A percentile compares a stretch with the other conserved stretches of the same genome.
These are phyloP conservation scores for Hanseniaspora occidentalis DNA, from an alignment of 805 yeast genomes.

Conservation along the genomic window DNA sequence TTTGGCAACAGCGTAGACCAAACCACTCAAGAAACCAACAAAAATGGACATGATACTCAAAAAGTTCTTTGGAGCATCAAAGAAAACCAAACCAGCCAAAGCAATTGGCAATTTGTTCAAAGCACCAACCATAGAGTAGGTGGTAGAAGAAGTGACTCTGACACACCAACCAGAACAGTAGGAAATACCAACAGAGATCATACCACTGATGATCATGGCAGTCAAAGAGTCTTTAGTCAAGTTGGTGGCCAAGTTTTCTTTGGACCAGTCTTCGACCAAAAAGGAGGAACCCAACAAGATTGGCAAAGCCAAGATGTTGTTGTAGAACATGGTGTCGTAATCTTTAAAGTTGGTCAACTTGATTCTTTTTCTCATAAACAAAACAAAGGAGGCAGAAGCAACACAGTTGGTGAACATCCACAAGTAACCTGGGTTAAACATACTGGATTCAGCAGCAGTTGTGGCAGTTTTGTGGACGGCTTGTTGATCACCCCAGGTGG, in stretches of 20 bases:
- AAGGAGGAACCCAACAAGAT: slow-evolving; percentile 67
- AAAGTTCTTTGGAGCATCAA: slow-evolving; percentile 90
- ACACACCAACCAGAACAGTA: slow-evolving; percentile 99
- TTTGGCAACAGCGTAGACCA: slow-evolving; percentile 92
- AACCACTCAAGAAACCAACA: slow-evolving; percentile 90
- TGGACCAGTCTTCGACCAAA: slow-evolving; percentile 84
- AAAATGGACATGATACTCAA: slow-evolving; percentile 82
- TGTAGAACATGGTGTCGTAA: slow-evolving; percentile 96
- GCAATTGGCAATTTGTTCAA: slow-evolving; percentile 97
- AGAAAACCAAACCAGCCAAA: slow-evolving; percentile 84
- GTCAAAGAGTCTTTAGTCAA: slow-evolving; percentile 65
- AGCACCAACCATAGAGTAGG: slow-evolving; percentile 99
- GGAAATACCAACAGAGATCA: slow-evolving; percentile 91
- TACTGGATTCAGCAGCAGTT: slow-evolving; percentile 20
- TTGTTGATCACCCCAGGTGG: slow-evolving; percentile 72
- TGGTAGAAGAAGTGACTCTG: slow-evolving; percentile 95
- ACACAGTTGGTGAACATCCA: slow-evolving; percentile 97
- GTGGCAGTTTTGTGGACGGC: slow-evolving; percentile 19
- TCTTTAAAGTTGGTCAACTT: slow-evolving; percentile 94
- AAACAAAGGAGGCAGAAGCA: slow-evolving; percentile 85
- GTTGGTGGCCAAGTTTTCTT: slow-evolving; percentile 59
- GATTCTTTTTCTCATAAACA: slow-evolving; percentile 94
- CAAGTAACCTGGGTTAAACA: slow-evolving; percentile 64
- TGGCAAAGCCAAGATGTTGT: slow-evolving; percentile 88
- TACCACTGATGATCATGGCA: slow-evolving; percentile 83